Evolutionary conservation across 2,329 filamentous ascomycete species (phyloP).

Genomic region (Cladosporium cucumerinum): DNA sequence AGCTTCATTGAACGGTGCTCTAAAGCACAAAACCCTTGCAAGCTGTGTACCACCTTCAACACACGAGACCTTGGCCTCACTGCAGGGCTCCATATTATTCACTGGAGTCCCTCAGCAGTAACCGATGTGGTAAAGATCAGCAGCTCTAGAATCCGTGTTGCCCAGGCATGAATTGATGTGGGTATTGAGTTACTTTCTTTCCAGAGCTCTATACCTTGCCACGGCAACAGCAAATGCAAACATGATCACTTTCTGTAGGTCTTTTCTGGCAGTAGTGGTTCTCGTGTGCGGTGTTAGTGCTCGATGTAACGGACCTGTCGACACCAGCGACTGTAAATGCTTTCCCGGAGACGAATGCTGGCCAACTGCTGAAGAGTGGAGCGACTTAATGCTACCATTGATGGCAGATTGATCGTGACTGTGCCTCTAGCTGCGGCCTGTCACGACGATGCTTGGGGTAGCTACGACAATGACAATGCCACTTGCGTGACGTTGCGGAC

Average conservation of each 20-base stretch:
- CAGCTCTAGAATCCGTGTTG: neutral
- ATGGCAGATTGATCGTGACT: slow-evolving; percentile 51
- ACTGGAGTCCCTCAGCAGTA: neutral
- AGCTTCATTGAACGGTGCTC: neutral
- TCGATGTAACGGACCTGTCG: neutral
- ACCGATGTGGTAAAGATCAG: neutral
- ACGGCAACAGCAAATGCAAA: neutral
- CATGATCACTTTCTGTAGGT: neutral
- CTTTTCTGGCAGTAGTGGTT: neutral
- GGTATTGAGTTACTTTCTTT: neutral
- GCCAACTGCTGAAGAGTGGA: slow-evolving; percentile 50
- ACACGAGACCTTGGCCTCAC: neutral
- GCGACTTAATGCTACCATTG: slow-evolving; percentile 51
- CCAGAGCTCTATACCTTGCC: neutral
- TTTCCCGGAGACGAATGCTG: slow-evolving; percentile 55
- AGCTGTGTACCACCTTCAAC: neutral
- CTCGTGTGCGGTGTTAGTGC: neutral
- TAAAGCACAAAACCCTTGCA: neutral
- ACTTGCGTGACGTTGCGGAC: slow-evolving; percentile 2
- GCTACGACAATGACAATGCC: slow-evolving; percentile 8
- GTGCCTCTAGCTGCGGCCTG: slow-evolving; percentile 53
- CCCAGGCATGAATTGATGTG: neutral
- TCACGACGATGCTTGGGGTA: slow-evolving; percentile 37
- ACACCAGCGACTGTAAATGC: slow-evolving; percentile 33
- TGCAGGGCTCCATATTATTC: neutral